Evolutionary conservation across 1,139 yeast species (phyloP).

Genomic region (Zygotorulaspora mrakii): DNA sequence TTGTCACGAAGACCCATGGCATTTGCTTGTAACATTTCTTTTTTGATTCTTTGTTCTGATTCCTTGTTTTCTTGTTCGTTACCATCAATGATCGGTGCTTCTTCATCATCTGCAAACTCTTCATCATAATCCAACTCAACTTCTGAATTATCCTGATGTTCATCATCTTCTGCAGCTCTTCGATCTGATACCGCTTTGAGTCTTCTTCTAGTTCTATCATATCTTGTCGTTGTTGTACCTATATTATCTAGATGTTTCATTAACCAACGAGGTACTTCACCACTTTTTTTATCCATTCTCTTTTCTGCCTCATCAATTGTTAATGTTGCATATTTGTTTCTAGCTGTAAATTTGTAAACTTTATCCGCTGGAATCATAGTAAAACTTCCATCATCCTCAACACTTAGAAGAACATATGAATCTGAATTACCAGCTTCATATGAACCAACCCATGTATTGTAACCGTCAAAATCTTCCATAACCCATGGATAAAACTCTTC

Average conservation of each 20-base stretch:
- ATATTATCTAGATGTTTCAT: conserved; percentile 84
- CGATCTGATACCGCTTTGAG: conserved; percentile 55
- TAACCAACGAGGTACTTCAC: conserved; percentile 87
- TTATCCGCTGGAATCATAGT: conserved; percentile 94
- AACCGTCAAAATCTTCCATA: conserved; percentile 90
- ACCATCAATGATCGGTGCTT: conserved; percentile 96
- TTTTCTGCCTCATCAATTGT: conserved; percentile 96
- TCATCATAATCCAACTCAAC: conserved; percentile 94
- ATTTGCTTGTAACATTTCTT: conserved; percentile 83
- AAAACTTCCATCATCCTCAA: conserved; percentile 77
- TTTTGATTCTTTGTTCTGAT: conserved; percentile 81
- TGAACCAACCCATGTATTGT: conserved; percentile 91
- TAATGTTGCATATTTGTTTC: conserved; percentile 89
- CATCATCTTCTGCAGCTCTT: conserved; percentile 41
- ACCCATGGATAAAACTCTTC: conserved; percentile 99
- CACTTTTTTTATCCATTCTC: conserved; percentile 74
- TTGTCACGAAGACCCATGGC: conserved; percentile 63
- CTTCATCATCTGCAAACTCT: conserved; percentile 98
- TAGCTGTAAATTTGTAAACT: conserved; percentile 86
- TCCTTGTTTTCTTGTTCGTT: conserved; percentile 92
- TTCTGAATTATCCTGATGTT: conserved; percentile 63
- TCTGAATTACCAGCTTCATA: conserved; percentile 94
- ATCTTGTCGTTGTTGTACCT: conserved; percentile 44
- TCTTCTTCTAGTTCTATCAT: conserved; percentile 45
- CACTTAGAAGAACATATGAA: conserved; percentile 77